Conservation (phyloP, 2,329 filamentous ascomycete species). For the Cytospora chrysosperma region DNA sequence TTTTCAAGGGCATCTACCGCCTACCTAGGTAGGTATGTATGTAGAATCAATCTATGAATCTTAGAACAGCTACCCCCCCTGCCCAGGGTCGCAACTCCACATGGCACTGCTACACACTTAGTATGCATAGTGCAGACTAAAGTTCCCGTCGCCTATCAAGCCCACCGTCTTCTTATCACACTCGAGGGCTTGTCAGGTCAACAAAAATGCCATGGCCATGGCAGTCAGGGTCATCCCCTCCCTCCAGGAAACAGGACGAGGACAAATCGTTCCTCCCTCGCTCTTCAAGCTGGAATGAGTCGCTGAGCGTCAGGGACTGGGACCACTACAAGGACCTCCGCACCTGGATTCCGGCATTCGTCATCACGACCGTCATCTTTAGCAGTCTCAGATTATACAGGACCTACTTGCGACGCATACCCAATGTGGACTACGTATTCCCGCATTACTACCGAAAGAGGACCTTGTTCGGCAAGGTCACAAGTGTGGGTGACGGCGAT, state of each 20-base stretch:
- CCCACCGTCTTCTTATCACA: background rate
- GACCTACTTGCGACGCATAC: slow-evolving; percentile 80
- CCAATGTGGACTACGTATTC: slow-evolving; percentile 71
- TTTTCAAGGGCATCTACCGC: background rate
- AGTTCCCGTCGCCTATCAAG: background rate
- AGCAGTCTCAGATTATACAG: slow-evolving; percentile 62
- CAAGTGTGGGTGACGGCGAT: slow-evolving; percentile 93
- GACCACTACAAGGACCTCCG: slow-evolving; percentile 53
- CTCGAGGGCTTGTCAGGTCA: slow-evolving; percentile 1
- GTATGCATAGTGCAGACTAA: background rate
- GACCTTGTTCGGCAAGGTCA: slow-evolving; percentile 81
- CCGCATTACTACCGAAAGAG: slow-evolving; percentile 72
- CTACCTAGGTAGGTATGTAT: too few relatives aligned
- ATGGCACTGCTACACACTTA: background rate
- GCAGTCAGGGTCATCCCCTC: slow-evolving; percentile 18
- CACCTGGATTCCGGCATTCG: slow-evolving; percentile 52
- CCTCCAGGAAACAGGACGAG: slow-evolving; percentile 3
- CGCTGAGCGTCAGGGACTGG: slow-evolving; percentile 51
- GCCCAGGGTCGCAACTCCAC: background rate
- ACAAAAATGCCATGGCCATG: slow-evolving; percentile 25
- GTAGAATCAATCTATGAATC: too few relatives aligned
- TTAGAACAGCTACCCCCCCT: background rate
- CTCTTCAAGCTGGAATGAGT: slow-evolving; percentile 39
- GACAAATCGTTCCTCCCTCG: background rate
- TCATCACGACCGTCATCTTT: slow-evolving; percentile 56